Base-by-base conservation (phyloP, 2,329 filamentous ascomycete species). In the Orbilia quercus region DNA sequence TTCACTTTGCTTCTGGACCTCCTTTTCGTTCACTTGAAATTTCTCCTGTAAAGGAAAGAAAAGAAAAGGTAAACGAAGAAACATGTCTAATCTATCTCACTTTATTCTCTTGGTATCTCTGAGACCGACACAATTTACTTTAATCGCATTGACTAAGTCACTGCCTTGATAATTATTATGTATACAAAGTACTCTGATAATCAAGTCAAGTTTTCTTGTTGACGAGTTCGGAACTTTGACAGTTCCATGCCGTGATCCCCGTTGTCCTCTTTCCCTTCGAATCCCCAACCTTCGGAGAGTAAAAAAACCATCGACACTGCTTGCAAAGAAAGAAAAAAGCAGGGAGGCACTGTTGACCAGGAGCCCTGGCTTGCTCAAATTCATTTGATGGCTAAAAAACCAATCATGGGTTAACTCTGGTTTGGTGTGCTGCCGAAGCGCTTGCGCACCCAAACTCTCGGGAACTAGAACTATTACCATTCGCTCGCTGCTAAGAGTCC, bases 341-440 rank as follows among this genome's bases (percentile, higher is more conserved):
- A 73, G 53, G 69, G 54, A 73, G 58, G 28, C n/a, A 48, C 40
- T 44, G 40, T 18, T 48, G 58, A 53, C 63, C 34, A 28, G 63
- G 62, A 31, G 34, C 63, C 63, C 57, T 45, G 36, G 51, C 50
- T 44, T n/a, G n/a, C 36, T 57, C 28, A 18, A 40, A 44, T 22
- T 58, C 51, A 66, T 66, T 66, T 73, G 69, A 73, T 60, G 69
- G 69, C 60, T 66, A 73, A 66, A 72, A 67, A 62, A 65, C 69
- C 69, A 73, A 66, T 73, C 69, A 73, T 73, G 69, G 60, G 53
- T 50, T 5, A 54, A 60, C 69, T 60, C 60, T 55, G 60, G 53
- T 58, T 60, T 60, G 69, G 55, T 60, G 69, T 73, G 69, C 60
- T 65, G 64, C 69, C 69, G 54, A 60, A 73, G 69, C 69, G 69